phyloP scores from a whole-genome alignment of 768 basidiomycete species.

The Auricularia cornea region DNA sequence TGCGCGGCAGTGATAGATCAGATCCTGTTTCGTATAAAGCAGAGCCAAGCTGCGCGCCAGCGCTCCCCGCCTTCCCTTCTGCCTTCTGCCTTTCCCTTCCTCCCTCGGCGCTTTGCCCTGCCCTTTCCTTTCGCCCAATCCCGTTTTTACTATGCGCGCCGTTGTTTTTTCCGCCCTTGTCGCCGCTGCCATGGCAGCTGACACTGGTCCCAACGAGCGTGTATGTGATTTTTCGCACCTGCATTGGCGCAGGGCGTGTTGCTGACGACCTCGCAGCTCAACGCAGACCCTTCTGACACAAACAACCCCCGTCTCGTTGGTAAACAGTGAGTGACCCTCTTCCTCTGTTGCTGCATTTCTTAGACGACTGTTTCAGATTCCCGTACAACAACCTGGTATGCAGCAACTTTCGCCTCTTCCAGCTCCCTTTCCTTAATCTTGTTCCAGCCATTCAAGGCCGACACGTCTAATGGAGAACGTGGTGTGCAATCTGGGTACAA shows the following conservation, averaged over 20 bases:
- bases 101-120: background rate
- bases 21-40: too few relatives aligned
- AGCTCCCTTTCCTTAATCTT: background rate
- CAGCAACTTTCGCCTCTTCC: background rate
- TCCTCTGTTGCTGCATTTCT: background rate
- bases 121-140: background rate
- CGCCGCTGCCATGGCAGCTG: background rate
- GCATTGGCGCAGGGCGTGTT: too few relatives aligned
- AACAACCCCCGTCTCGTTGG: background rate
- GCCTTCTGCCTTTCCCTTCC: background rate
- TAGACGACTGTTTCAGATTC: background rate
- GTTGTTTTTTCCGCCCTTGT: background rate
- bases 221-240: too few relatives aligned
- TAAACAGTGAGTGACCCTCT: background rate
- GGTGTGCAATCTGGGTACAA: constrained; percentile 8
- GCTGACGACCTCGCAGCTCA: background rate
- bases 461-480: constrained; percentile 9
- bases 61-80: background rate
- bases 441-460: constrained; percentile 8
- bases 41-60: too few relatives aligned
- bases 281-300: background rate
- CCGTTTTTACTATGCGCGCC: background rate
- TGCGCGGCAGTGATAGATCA: too few relatives aligned
- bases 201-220: too few relatives aligned
- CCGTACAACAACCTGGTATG: background rate